Percentiles rank a stretch among this genome's conserved stretches.
These are phyloP conservation scores for Phaseolus lunatus DNA, from an alignment of 306 rosid genomes.

Conservation along the genomic window DNA sequence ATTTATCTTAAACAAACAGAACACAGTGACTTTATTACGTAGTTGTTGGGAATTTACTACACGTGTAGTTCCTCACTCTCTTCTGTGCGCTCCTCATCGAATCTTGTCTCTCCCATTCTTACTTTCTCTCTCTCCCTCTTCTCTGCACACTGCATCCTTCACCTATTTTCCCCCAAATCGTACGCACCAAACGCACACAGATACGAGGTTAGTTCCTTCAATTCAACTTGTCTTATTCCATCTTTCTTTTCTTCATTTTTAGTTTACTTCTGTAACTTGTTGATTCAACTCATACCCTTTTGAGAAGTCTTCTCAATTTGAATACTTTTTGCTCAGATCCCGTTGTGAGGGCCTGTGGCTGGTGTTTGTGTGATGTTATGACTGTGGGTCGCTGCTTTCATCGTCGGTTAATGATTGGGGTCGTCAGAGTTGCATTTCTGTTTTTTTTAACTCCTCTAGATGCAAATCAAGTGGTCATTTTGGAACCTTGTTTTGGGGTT, in stretches of 20 bases:
- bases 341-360: neutral
- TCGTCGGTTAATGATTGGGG: conserved; percentile 20
- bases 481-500: conserved; percentile 4
- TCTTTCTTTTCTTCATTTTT: neutral
- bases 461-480: conserved; percentile 33
- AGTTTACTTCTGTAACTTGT: neutral
- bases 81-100: conserved; percentile 26
- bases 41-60: conserved; percentile 34
- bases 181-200: neutral
- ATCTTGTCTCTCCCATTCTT: conserved; percentile 31
- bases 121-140: conserved; percentile 18
- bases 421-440: neutral
- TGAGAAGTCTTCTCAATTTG: conserved; percentile 14
- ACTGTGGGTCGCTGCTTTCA: conserved; percentile 22
- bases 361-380: neutral
- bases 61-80: neutral
- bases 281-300: conserved; percentile 27
- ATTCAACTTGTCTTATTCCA: neutral
- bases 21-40: neutral
- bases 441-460: conserved; percentile 18
- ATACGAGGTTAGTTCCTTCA: conserved; percentile 40
- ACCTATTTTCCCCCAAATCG: conserved; percentile 15
- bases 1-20: neutral
- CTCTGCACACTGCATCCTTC: conserved; percentile 33
- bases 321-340: conserved; percentile 40